Conservation (phyloP, 257 asterid species). For the Ilex asprella region DNA sequence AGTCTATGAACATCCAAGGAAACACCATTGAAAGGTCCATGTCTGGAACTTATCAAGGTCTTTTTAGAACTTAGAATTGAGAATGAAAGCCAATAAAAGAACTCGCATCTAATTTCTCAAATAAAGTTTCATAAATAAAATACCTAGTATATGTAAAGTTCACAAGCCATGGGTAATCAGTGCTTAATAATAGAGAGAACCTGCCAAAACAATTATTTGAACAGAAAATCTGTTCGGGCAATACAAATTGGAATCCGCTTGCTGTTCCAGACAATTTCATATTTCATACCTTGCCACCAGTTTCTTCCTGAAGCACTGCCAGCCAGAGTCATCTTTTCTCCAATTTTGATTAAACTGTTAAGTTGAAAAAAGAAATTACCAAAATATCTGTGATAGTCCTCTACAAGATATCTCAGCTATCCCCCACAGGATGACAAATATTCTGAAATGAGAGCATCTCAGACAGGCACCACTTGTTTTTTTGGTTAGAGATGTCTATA, state of each 20-base stretch:
- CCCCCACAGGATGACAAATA: neutral
- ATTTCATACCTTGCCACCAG: neutral
- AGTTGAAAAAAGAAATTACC: neutral
- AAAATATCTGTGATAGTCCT: too few relatives aligned
- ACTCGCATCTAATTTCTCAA: too few relatives aligned
- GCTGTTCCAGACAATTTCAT: too few relatives aligned
- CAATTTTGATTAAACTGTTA: neutral
- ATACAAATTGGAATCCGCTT: neutral
- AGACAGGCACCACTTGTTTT: neutral
- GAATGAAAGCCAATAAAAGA: too few relatives aligned
- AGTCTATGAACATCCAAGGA: too few relatives aligned
- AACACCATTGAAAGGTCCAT: too few relatives aligned
- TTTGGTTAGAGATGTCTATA: neutral
- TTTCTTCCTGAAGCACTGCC: neutral
- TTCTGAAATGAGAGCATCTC: too few relatives aligned
- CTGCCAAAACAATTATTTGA: neutral
- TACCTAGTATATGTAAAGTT: neutral
- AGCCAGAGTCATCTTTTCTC: neutral
- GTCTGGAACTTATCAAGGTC: too few relatives aligned
- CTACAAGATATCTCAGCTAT: too few relatives aligned
- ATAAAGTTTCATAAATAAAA: too few relatives aligned
- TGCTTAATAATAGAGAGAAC: neutral
- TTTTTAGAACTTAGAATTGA: too few relatives aligned
- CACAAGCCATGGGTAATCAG: neutral
- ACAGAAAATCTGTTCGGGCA: neutral